phyloP scores from a whole-genome alignment of 306 rosid species.

The Sphenostylis stenocarpa region DNA sequence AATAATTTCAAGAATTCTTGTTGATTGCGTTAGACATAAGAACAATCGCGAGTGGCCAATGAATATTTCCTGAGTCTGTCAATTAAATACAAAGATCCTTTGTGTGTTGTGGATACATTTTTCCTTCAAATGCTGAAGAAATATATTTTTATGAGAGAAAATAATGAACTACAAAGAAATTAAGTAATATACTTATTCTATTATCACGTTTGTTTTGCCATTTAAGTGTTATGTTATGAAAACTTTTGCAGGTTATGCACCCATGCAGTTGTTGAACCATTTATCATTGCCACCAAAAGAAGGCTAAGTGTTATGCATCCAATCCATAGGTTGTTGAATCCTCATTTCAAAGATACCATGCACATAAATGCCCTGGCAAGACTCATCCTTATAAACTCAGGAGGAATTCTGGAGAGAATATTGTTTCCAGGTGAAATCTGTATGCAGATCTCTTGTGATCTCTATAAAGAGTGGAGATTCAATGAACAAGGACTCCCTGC shows the following conservation, averaged over 20 bases:
- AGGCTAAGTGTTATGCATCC: constrained; percentile 78
- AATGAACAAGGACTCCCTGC: constrained; percentile 73
- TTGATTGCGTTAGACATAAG: background rate
- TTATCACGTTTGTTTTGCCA: background rate
- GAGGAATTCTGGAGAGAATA: constrained; percentile 62
- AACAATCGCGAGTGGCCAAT: background rate
- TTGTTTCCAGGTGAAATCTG: constrained; percentile 60
- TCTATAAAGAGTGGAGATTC: constrained; percentile 75
- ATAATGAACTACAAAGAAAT: background rate
- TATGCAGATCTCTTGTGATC: constrained; percentile 64
- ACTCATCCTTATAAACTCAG: constrained; percentile 52
- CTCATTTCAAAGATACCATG: constrained; percentile 78
- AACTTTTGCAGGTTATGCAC: constrained; percentile 57
- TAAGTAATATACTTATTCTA: background rate
- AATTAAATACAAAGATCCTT: background rate
- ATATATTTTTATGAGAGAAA: background rate
- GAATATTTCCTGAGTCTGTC: background rate
- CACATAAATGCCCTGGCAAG: constrained; percentile 65
- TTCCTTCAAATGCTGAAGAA: background rate
- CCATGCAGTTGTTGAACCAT: constrained; percentile 81
- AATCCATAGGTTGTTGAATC: constrained; percentile 57
- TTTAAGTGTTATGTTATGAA: background rate
- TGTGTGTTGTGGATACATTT: background rate
- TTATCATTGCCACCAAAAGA: constrained; percentile 80
- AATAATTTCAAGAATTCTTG: background rate